Evolutionary conservation across 306 rosid genomes (phyloP).

Genomic region (Vigna radiata): DNA sequence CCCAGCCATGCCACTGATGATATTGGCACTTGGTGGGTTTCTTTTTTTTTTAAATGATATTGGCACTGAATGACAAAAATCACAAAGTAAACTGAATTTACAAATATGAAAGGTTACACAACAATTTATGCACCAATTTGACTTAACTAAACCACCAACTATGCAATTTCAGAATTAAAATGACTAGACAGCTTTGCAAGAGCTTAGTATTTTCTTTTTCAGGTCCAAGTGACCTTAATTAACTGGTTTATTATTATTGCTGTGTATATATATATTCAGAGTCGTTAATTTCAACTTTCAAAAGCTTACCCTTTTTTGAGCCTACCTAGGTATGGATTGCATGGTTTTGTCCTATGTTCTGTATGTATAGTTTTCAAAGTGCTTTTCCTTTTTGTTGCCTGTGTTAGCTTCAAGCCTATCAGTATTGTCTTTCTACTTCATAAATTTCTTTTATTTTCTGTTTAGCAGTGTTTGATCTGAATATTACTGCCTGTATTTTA

Average conservation of each 20-base stretch:
- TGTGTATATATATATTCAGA: background rate
- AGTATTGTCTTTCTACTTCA: constrained; percentile 12
- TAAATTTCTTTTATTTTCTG: background rate
- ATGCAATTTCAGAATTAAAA: no score
- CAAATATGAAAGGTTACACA: no score
- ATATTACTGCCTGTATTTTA: background rate
- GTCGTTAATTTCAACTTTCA: constrained; percentile 7
- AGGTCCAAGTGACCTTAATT: constrained; percentile 47
- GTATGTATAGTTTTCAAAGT: background rate
- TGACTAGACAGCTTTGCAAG: constrained; percentile 47
- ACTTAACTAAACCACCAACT: no score
- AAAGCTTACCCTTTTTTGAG: constrained; percentile 32
- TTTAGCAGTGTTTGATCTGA: constrained; percentile 18
- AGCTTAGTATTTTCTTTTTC: constrained; percentile 83
- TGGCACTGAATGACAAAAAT: no score
- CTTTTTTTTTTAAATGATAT: no score
- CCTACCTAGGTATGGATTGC: constrained; percentile 22
- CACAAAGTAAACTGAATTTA: no score
- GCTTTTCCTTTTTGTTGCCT: background rate
- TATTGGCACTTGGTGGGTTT: no score
- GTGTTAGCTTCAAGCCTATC: constrained; percentile 27
- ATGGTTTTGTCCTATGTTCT: constrained; percentile 40
- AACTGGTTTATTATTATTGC: background rate
- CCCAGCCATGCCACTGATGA: constrained; percentile 84
- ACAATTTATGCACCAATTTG: no score